phyloP scores from a whole-genome alignment of 441 rosid species.

The Viola pubescens region DNA sequence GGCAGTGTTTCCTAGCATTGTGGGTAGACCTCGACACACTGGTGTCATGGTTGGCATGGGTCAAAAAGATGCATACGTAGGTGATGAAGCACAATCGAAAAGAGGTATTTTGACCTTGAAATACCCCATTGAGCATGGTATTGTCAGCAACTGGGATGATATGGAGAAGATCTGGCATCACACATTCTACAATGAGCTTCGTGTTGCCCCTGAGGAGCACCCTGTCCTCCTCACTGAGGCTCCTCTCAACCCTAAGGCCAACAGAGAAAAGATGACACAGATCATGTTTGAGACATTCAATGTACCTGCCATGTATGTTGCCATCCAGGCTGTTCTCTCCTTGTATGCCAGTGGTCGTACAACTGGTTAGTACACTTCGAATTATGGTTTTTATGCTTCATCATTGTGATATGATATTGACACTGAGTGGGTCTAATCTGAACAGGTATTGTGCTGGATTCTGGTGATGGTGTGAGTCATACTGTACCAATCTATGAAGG shows the following conservation, averaged over 20 bases:
- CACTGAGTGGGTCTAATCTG: too few relatives aligned
- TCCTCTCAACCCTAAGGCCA: constrained; percentile 63
- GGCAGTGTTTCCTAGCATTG: constrained; percentile 72
- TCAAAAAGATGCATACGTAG: constrained; percentile 41
- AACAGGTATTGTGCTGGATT: constrained; percentile 48
- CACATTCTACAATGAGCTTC: constrained; percentile 48
- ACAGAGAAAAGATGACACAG: constrained; percentile 73
- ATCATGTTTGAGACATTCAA: constrained; percentile 58
- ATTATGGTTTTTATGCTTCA: too few relatives aligned
- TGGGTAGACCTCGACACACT: constrained; percentile 50
- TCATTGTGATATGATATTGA: too few relatives aligned
- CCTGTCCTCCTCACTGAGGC: constrained; percentile 69
- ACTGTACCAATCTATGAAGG: constrained; percentile 63
- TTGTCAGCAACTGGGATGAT: constrained; percentile 73
- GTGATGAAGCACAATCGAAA: constrained; percentile 50
- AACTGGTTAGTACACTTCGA: constrained; percentile 58
- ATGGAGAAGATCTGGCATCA: constrained; percentile 76
- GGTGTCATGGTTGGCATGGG: constrained; percentile 54
- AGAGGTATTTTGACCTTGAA: constrained; percentile 50
- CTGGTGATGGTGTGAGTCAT: constrained; percentile 68
- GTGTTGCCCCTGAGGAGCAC: constrained; percentile 66
- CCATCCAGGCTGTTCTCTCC: constrained; percentile 56
- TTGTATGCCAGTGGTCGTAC: constrained; percentile 75
- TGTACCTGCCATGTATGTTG: constrained; percentile 48
- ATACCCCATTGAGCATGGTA: constrained; percentile 65